Evolutionary conservation across 2,329 filamentous ascomycete genomes (phyloP).

Genomic region (Alternaria sp.): DNA sequence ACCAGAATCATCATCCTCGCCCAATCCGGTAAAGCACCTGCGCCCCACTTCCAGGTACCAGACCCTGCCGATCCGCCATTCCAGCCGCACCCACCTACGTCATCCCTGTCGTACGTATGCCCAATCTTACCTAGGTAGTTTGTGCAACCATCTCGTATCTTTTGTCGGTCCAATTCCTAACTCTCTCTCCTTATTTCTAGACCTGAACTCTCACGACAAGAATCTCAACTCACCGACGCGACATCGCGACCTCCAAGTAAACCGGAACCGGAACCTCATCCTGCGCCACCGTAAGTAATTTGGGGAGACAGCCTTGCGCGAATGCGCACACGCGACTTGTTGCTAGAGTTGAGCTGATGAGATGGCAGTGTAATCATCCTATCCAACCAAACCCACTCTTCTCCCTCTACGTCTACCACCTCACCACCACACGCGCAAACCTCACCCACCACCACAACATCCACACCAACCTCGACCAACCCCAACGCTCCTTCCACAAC

Average conservation of each 20-base stretch:
- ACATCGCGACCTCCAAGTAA: constrained; percentile 2
- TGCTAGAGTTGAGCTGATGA: not conserved
- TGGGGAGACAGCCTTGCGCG: not conserved
- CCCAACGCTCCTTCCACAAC: not conserved
- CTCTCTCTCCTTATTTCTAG: constrained; percentile 1
- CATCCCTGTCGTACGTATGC: constrained; percentile 29
- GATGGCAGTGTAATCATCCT: constrained; percentile 27
- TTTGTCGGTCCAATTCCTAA: not conserved
- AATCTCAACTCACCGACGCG: not conserved
- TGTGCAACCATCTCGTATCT: constrained; percentile 4
- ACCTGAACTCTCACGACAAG: not conserved
- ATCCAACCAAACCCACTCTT: constrained; percentile 7
- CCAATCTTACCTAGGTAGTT: constrained; percentile 15
- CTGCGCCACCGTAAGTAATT: constrained; percentile 24
- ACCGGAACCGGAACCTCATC: constrained; percentile 20
- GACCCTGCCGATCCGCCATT: constrained; percentile 23
- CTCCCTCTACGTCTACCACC: not conserved
- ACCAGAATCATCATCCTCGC: constrained; percentile 35
- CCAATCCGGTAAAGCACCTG: constrained; percentile 22
- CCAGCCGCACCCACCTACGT: constrained; percentile 29
- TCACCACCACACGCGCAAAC: not conserved
- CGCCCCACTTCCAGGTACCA: constrained; percentile 26
- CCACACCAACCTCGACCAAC: not conserved
- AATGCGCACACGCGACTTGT: not conserved
- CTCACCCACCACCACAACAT: not conserved